Conservation (phyloP, 305 asterid genomes). For the Nicotiana rustica region DNA sequence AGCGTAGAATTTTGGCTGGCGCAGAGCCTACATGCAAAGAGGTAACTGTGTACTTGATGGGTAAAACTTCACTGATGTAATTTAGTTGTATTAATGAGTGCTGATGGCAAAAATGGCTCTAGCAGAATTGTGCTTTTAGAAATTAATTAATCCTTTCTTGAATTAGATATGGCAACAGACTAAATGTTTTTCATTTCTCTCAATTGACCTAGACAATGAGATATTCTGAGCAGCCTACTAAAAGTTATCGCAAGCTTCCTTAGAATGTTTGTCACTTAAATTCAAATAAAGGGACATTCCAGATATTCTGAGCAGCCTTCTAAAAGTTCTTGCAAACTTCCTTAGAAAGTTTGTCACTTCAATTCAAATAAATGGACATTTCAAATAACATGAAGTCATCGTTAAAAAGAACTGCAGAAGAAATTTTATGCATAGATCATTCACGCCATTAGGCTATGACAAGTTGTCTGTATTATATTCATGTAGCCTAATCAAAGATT, state of each 20-base stretch:
- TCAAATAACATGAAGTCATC: neutral
- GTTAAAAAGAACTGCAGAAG: neutral
- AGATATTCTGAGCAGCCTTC: too few relatives aligned
- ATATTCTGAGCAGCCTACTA: neutral
- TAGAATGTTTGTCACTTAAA: neutral
- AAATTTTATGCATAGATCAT: neutral
- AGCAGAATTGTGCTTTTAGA: neutral
- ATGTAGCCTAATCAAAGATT: neutral
- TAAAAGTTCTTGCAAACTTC: too few relatives aligned
- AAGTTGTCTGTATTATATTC: conserved; percentile 2
- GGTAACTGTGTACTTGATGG: conserved; percentile 45
- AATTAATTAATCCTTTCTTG: conserved; percentile 1
- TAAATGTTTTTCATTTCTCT: conserved; percentile 47
- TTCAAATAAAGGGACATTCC: too few relatives aligned
- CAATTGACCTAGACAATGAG: conserved; percentile 38
- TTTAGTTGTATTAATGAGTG: conserved; percentile 16
- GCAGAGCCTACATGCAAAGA: conserved; percentile 46
- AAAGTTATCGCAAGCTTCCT: neutral
- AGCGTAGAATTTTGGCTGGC: conserved; percentile 63
- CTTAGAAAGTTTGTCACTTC: neutral
- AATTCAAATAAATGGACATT: neutral
- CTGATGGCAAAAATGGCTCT: neutral
- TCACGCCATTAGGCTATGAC: neutral
- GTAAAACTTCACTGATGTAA: too few relatives aligned
- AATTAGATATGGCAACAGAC: neutral